Percentiles rank a stretch among this genome's conserved stretches.
Conservation (phyloP, 2,329 filamentous ascomycete species). For the Aspergillus japonicus region DNA sequence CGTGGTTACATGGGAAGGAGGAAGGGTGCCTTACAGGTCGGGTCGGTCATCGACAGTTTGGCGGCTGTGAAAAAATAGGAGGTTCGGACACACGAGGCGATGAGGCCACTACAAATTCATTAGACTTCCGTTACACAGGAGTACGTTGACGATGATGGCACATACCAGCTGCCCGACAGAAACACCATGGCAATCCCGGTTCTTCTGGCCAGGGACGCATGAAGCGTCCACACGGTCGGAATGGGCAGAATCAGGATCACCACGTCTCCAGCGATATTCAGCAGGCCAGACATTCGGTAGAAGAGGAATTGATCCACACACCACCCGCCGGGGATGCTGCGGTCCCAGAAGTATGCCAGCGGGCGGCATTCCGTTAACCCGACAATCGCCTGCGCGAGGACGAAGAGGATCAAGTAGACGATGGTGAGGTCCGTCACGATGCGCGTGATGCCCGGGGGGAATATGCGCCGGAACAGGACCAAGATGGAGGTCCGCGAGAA, state of each 20-base stretch:
- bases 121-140: background rate
- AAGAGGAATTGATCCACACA: background rate
- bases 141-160: background rate
- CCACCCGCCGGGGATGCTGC: background rate
- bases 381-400: background rate
- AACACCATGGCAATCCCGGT: background rate
- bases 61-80: background rate
- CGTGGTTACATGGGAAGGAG: background rate
- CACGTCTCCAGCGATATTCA: background rate
- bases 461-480: background rate
- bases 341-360: background rate
- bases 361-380: background rate
- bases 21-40: background rate
- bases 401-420: background rate
- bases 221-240: slow-evolving; percentile 1
- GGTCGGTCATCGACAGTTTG: background rate
- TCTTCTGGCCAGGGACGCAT: background rate
- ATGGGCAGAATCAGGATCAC: background rate
- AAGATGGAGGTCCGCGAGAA: background rate
- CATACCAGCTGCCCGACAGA: background rate
- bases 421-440: background rate
- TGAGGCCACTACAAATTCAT: background rate
- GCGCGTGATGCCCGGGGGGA: background rate
- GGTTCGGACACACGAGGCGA: background rate
- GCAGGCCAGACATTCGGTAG: background rate